phyloP scores from a whole-genome alignment of 805 yeast species.

The Candida pseudoglaebosa region DNA sequence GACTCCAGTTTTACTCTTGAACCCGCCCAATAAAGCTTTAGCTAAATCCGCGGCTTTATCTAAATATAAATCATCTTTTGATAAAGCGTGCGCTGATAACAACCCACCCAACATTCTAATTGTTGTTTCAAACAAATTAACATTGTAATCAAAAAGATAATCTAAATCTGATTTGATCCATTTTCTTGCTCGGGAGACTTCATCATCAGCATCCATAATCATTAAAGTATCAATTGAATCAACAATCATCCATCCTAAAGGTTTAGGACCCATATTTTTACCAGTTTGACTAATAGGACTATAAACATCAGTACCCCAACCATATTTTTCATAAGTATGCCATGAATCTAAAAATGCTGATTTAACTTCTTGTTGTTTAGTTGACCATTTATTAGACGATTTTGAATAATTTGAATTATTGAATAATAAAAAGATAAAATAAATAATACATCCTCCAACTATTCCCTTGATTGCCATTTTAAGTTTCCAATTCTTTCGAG shows the following conservation, averaged over 20 bases:
- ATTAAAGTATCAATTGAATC: slow-evolving; percentile 81
- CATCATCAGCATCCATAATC: slow-evolving; percentile 67
- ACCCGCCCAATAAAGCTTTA: slow-evolving; percentile 66
- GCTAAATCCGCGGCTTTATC: slow-evolving; percentile 80
- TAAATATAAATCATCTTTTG: slow-evolving; percentile 65
- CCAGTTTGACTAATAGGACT: slow-evolving; percentile 62
- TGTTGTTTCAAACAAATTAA: slow-evolving; percentile 90
- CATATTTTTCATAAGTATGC: slow-evolving; percentile 69
- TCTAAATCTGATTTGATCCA: slow-evolving; percentile 73
- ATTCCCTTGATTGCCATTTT: slow-evolving; percentile 43
- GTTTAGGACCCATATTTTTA: slow-evolving; percentile 71
- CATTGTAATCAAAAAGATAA: slow-evolving; percentile 69
- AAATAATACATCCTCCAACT: slow-evolving; percentile 37
- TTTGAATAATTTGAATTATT: not conserved
- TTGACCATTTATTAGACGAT: slow-evolving; percentile 34
- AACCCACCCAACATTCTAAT: slow-evolving; percentile 92
- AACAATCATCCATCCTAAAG: slow-evolving; percentile 91
- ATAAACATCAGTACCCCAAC: slow-evolving; percentile 83
- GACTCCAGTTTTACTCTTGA: slow-evolving; percentile 60
- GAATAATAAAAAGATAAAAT: slow-evolving; percentile 29
- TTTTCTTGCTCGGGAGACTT: slow-evolving; percentile 56
- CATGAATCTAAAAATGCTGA: slow-evolving; percentile 72
- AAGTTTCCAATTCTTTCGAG: slow-evolving; percentile 10
- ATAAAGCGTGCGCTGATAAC: slow-evolving; percentile 73
- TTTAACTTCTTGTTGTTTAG: slow-evolving; percentile 55